phyloP scores from a whole-genome alignment of 768 basidiomycete species.

The Gymnopilus junonius region DNA sequence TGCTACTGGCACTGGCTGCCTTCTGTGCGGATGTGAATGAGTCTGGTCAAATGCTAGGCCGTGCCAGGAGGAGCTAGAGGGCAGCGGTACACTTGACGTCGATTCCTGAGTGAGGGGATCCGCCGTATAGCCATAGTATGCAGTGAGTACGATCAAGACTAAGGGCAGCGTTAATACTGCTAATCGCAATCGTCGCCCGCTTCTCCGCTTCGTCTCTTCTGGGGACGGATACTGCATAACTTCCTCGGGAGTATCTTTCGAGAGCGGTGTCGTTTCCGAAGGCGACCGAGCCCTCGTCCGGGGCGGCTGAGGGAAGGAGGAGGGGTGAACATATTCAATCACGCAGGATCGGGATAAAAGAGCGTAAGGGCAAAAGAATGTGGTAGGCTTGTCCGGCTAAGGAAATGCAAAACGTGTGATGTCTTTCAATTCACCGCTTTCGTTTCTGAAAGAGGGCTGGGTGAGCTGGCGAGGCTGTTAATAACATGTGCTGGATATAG shows the following conservation, averaged over 20 bases:
- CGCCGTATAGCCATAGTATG: slow-evolving; percentile 52
- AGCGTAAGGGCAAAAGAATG: slow-evolving; percentile 30
- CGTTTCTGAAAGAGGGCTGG: slow-evolving; percentile 7
- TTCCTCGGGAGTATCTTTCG: slow-evolving; percentile 2
- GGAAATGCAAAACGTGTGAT: slow-evolving; percentile 19
- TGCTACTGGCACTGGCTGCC: slow-evolving; percentile 35
- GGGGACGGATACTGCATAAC: not conserved
- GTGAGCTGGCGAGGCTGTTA: not conserved
- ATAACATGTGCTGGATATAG: not conserved
- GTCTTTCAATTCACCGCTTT: slow-evolving; percentile 10
- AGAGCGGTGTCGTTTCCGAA: slow-evolving; percentile 14
- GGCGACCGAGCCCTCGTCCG: slow-evolving; percentile 4
- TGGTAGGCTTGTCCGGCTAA: slow-evolving; percentile 14
- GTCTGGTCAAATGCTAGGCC: slow-evolving; percentile 2
- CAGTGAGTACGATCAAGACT: slow-evolving; percentile 55
- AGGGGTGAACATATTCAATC: slow-evolving; percentile 36
- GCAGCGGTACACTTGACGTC: slow-evolving; percentile 28
- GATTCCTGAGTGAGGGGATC: slow-evolving; percentile 47
- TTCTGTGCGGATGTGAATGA: slow-evolving; percentile 23
- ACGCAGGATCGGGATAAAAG: slow-evolving; percentile 22
- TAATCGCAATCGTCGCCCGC: slow-evolving; percentile 50
- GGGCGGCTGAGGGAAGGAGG: slow-evolving; percentile 36
- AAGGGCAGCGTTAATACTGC: slow-evolving; percentile 61
- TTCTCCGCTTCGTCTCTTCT: slow-evolving; percentile 42
- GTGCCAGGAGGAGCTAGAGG: slow-evolving; percentile 27